phyloP scores from a whole-genome alignment of 495 filamentous ascomycete genomes.

The Lasiosphaeriaceae sp. region DNA sequence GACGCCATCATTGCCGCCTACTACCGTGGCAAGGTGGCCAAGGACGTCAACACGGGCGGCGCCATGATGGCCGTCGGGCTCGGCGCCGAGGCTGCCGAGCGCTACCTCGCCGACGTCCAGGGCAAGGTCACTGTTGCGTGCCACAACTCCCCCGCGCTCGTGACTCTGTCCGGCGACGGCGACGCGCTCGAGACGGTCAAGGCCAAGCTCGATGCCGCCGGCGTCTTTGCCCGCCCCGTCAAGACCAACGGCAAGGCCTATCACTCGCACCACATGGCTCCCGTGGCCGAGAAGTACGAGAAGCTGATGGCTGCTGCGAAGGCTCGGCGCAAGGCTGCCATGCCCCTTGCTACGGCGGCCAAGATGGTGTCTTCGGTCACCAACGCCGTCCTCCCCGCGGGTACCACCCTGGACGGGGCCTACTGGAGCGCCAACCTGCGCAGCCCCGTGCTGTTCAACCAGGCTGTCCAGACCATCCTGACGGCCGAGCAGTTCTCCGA shows the following conservation, averaged over 20 bases:
- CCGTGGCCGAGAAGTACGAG: background rate
- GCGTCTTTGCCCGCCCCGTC: slow-evolving; percentile 22
- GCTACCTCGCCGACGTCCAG: slow-evolving; percentile 16
- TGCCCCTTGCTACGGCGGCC: too few species aligned
- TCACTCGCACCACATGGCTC: slow-evolving; percentile 27
- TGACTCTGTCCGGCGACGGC: slow-evolving; percentile 43
- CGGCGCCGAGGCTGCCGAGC: background rate
- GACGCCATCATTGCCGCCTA: slow-evolving; percentile 47
- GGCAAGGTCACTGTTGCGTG: slow-evolving; percentile 34
- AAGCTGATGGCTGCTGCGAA: background rate
- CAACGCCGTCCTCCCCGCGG: too few species aligned
- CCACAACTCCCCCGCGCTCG: slow-evolving; percentile 37
- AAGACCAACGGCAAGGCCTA: slow-evolving; percentile 25
- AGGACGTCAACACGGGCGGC: slow-evolving; percentile 21
- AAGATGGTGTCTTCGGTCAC: too few species aligned
- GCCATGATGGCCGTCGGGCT: slow-evolving; percentile 37
- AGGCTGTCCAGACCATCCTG: slow-evolving; percentile 25
- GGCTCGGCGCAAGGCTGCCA: too few species aligned
- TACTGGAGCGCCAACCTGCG: background rate
- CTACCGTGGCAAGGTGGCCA: slow-evolving; percentile 27
- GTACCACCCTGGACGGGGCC: background rate
- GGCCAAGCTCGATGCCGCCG: slow-evolving; percentile 1
- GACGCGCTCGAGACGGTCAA: slow-evolving; percentile 22
- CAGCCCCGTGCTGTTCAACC: slow-evolving; percentile 41
- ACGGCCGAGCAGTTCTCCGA: slow-evolving; percentile 52